phyloP scores from a whole-genome alignment of 208 protist species.

The Wallacemonas sp. region DNA sequence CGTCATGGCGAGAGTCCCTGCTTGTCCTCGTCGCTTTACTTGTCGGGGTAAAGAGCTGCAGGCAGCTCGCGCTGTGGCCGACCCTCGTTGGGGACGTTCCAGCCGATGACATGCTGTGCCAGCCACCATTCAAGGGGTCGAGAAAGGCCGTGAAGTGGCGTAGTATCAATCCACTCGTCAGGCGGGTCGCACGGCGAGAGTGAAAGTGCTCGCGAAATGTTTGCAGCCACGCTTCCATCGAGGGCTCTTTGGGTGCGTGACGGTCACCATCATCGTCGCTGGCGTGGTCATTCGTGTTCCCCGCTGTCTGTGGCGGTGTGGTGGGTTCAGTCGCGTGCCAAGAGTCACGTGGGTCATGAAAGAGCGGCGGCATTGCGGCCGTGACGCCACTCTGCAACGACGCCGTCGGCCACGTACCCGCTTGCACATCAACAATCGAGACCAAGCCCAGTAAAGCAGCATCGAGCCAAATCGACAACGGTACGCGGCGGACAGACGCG shows the following conservation, averaged over 20 bases:
- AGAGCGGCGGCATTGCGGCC: too few species aligned
- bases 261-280: background rate
- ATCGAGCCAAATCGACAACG: conserved; percentile 7
- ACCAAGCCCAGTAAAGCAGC: background rate
- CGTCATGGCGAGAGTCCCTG: too few species aligned
- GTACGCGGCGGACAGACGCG: background rate
- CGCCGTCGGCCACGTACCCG: background rate
- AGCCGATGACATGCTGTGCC: background rate
- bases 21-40: background rate
- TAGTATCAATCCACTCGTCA: background rate
- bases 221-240: background rate
- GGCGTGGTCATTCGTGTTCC: too few species aligned
- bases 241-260: background rate
- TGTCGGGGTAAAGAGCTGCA: background rate
- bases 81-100: background rate
- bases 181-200: background rate
- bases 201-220: conserved; percentile 2
- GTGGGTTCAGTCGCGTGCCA: too few species aligned
- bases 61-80: background rate
- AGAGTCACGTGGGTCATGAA: too few species aligned
- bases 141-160: background rate
- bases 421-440: background rate
- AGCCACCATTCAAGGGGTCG: conserved; percentile 1
- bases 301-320: too few species aligned
- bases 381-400: too few species aligned